These are phyloP conservation scores for Serendipita sp. DNA, from an alignment of 768 basidiomycete genomes.

Conservation along the genomic window DNA sequence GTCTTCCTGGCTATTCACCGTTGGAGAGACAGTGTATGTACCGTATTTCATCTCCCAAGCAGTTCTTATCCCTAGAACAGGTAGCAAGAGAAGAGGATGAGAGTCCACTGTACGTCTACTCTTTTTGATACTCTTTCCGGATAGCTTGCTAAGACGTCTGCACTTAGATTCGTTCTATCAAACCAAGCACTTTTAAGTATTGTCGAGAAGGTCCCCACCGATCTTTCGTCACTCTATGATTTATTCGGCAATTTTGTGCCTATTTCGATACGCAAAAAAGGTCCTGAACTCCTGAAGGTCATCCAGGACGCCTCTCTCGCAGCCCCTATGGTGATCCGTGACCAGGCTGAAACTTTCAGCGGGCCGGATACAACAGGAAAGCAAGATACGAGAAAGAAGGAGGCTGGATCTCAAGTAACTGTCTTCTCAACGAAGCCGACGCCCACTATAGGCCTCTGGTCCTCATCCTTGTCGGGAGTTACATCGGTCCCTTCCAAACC, in stretches of 20 bases:
- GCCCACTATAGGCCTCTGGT: no score
- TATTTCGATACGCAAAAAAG: conserved; percentile 42
- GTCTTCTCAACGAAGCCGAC: no score
- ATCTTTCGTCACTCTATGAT: conserved; percentile 45
- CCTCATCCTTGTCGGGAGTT: no score
- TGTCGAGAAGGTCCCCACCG: conserved; percentile 52
- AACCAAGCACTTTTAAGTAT: conserved; percentile 61
- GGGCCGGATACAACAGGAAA: no score
- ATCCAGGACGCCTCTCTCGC: conserved; percentile 29
- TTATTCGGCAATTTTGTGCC: conserved; percentile 39
- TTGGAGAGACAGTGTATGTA: conserved; percentile 52
- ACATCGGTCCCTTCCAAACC: no score
- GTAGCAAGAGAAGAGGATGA: conserved; percentile 74
- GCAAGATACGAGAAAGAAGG: no score
- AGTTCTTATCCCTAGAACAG: not conserved
- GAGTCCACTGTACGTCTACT: conserved; percentile 42
- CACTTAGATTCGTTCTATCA: conserved; percentile 28
- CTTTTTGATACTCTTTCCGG: not conserved
- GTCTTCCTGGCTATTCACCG: conserved; percentile 59
- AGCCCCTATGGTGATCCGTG: no score
- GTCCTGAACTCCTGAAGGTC: conserved; percentile 47
- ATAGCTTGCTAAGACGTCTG: not conserved
- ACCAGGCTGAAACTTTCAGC: no score
- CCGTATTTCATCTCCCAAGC: not conserved
- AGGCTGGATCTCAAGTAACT: no score